Base-by-base conservation (phyloP, 176 grass and related monocot species). In the Oryza australiensis region DNA sequence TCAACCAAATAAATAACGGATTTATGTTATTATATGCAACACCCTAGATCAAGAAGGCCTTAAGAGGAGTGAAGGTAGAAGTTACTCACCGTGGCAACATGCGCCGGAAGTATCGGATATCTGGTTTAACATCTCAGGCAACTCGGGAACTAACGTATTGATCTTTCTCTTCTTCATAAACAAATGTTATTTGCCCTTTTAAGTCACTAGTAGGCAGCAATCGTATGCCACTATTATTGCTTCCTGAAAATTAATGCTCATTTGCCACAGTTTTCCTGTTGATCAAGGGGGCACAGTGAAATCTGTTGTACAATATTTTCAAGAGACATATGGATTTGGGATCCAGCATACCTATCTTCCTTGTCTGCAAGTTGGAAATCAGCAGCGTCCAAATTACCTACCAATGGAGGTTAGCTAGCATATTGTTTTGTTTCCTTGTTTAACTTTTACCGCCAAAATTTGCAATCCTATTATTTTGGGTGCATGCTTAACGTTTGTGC, bases 41-140 rank as follows among this genome's bases (percentile, higher is more conserved):
- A 80, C 46, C 75, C 79, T 78, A 98, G 96, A 93, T 98, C 77
- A 98, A 93, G 80, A 98, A 95, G 67, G 92, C 96, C 65, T 72
- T 98, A 55, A 93, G 87, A 80, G 93, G 96, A 70, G 93, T 98
- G 16, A 95, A 92, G 76, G 93, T 98, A 37, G 96, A 95, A 88
- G 96, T 98, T 62, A 98, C 96, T 62, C 96, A 98, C 74, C 96
- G 96, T 84, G 90, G 96, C 26, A 98, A 98, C 80, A 98, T 95
- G 80, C 87, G 93, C 26, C 85, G 96, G n/a, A 98, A 93, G 82
- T 98, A 98, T 77, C 84, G 90, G 24, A 98, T 98, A 84, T 87
- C 90, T 91, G 85, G 93, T 75, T 86, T 93, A 65, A 98, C 96
- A 83, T 38, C 85, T 22, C 93, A 93, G 76, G 69, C 93, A 71